These are phyloP conservation scores for Calycina herbarum DNA, from an alignment of 2,329 filamentous ascomycete species.

Conservation along the genomic window DNA sequence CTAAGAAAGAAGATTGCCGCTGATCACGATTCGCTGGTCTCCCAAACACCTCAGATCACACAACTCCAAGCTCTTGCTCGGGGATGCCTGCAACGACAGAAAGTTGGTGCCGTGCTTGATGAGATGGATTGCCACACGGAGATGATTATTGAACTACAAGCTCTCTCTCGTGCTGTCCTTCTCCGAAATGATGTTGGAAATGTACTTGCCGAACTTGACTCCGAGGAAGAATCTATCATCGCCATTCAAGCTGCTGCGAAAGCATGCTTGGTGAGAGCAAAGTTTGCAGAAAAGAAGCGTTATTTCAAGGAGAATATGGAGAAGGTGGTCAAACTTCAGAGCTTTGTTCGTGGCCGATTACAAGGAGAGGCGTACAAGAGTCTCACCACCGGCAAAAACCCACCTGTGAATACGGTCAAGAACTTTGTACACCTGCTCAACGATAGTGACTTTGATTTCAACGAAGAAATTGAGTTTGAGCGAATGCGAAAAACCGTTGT, in stretches of 20 bases:
- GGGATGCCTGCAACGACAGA: slow-evolving; percentile 63
- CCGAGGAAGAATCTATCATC: slow-evolving; percentile 74
- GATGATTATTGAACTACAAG: slow-evolving; percentile 70
- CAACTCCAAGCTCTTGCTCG: slow-evolving; percentile 67
- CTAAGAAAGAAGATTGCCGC: slow-evolving; percentile 50
- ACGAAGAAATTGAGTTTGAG: slow-evolving; percentile 97
- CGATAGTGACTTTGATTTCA: slow-evolving; percentile 98
- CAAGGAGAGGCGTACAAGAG: slow-evolving; percentile 99
- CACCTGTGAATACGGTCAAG: slow-evolving; percentile 93
- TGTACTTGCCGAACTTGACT: slow-evolving; percentile 74
- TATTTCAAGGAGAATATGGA: slow-evolving; percentile 98
- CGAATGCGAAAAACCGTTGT: slow-evolving; percentile 92
- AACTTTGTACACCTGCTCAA: slow-evolving; percentile 97
- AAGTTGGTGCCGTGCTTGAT: slow-evolving; percentile 63
- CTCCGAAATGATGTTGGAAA: slow-evolving; percentile 72
- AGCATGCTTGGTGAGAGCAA: slow-evolving; percentile 70
- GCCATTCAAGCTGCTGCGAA: slow-evolving; percentile 74
- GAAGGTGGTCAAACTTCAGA: slow-evolving; percentile 98
- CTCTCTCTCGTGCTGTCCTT: slow-evolving; percentile 75
- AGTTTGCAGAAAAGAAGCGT: slow-evolving; percentile 80
- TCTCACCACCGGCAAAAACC: slow-evolving; percentile 92
- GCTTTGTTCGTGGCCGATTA: slow-evolving; percentile 89
- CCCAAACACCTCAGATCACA: slow-evolving; percentile 56
- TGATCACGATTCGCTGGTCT: slow-evolving; percentile 56
- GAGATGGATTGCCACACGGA: slow-evolving; percentile 68